Base-by-base conservation (phyloP, 1,139 yeast genomes). In the Keqinozyma sinolaborantium region DNA sequence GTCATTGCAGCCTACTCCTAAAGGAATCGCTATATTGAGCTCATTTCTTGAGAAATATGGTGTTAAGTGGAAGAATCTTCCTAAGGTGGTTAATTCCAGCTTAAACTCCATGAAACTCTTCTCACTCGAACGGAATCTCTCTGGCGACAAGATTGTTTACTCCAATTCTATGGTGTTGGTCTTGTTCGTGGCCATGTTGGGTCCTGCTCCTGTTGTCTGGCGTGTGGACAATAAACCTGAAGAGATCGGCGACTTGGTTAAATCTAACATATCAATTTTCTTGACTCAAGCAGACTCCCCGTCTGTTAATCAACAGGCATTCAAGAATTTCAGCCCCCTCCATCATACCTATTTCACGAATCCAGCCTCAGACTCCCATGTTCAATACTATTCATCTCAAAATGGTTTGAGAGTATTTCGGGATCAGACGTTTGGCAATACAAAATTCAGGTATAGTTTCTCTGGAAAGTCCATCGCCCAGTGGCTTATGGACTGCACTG, bases 401-500 rank as follows among this genome's bases (percentile, higher is more conserved):
- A 58, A 58, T 3, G 96, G 96, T 1, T 70, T 86, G 2, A 59
- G 95, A 16, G 48, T 85, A 3, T 73, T 74, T 42, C 51, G 64
- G 27, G 52, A 71, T 24, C 68, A 67, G 33, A 39, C 43, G 0
- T 48, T 71, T 2, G 62, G 64, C 12, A 29, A 28, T 2, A 18
- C 21, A 3, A 30, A 31, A 13, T 32, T 30, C 21, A 37, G 27
- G 10, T 70, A 70, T 45, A 72, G 79, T 33, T 69, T 85, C 38
- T 70, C 85, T 1, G 95, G 97, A 0, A 83, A 84, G 45, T 83
- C 95, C 0, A 64, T 83, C 1, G 70, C 79, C 55, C 96, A 87
- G 48, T 92, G 97, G 96, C 48, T 90, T 12, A 70, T 82, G 73
- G 97, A 90, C 42, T 90, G 97, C 50, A 83, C 95, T 0, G 94